Conservation (phyloP, 495 filamentous ascomycete species). For the Filosporella fistucella region DNA sequence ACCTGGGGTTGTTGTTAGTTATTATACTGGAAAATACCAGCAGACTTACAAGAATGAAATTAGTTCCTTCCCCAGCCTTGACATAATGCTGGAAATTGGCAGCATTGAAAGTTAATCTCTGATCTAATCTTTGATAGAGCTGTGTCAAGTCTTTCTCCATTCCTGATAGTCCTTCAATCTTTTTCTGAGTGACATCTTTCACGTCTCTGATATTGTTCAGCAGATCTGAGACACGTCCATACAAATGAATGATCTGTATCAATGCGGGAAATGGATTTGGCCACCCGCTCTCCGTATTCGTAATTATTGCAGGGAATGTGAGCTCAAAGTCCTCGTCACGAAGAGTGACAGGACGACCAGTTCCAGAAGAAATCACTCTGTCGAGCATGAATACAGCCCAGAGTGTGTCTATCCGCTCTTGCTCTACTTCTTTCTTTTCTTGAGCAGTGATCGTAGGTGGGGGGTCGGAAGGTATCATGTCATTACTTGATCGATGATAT, state of each 20-base stretch:
- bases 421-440: constrained; percentile 56
- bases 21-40: not conserved
- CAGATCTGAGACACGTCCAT: constrained; percentile 75
- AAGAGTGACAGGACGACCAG: constrained; percentile 73
- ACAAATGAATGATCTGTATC: constrained; percentile 78
- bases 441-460: constrained; percentile 42
- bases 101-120: constrained; percentile 71
- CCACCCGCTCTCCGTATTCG: constrained; percentile 57
- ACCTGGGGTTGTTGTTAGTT: constrained; percentile 28
- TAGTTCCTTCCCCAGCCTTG: constrained; percentile 70
- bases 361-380: constrained; percentile 78
- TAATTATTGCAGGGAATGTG: constrained; percentile 57
- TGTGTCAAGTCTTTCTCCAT: constrained; percentile 76
- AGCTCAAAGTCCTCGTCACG: constrained; percentile 79
- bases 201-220: constrained; percentile 77
- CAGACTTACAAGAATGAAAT: constrained; percentile 58
- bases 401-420: constrained; percentile 76
- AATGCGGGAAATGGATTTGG: constrained; percentile 74
- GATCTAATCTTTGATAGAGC: constrained; percentile 72
- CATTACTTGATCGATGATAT: constrained; percentile 29
- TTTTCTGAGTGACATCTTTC: constrained; percentile 69
- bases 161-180: constrained; percentile 57
- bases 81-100: constrained; percentile 75
- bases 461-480: constrained; percentile 23
- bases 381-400: constrained; percentile 87